These are phyloP conservation scores for Apiotrichum akiyoshidainum DNA, from an alignment of 1,284 basidiomycete genomes.

Conservation along the genomic window DNA sequence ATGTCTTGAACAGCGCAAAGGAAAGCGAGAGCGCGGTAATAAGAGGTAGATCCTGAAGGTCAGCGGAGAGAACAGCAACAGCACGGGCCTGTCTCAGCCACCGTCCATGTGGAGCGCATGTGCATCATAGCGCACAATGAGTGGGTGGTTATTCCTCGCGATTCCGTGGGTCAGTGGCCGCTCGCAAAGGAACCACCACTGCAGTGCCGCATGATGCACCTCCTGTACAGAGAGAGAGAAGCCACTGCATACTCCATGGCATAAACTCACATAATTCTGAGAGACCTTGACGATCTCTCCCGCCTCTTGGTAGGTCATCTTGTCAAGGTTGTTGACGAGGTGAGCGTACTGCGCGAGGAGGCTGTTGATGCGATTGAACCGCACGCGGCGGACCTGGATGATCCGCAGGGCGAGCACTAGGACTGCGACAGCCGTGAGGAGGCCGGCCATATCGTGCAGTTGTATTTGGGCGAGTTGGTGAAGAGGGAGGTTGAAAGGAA, in stretches of 20 bases:
- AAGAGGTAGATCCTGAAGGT: conserved; percentile 15
- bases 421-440: too few relatives aligned
- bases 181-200: too few relatives aligned
- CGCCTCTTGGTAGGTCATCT: conserved; percentile 20
- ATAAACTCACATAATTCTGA: conserved; percentile 10
- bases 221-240: too few relatives aligned
- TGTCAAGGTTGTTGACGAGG: conserved; percentile 7
- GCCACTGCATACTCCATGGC: background rate
- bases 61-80: too few relatives aligned
- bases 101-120: too few relatives aligned
- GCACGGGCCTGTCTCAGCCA: too few relatives aligned
- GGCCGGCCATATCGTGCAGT: background rate
- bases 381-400: conserved; percentile 10
- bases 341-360: conserved; percentile 6
- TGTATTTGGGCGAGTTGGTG: too few relatives aligned
- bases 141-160: too few relatives aligned
- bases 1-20: conserved; percentile 21
- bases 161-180: too few relatives aligned
- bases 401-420: background rate
- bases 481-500: too few relatives aligned
- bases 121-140: too few relatives aligned
- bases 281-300: conserved; percentile 15
- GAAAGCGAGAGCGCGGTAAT: conserved; percentile 7
- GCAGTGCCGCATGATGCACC: too few relatives aligned
- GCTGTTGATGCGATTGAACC: conserved; percentile 8